These are phyloP conservation scores for Solanum appendiculatum DNA, from an alignment of 257 asterid genomes.

Conservation along the genomic window DNA sequence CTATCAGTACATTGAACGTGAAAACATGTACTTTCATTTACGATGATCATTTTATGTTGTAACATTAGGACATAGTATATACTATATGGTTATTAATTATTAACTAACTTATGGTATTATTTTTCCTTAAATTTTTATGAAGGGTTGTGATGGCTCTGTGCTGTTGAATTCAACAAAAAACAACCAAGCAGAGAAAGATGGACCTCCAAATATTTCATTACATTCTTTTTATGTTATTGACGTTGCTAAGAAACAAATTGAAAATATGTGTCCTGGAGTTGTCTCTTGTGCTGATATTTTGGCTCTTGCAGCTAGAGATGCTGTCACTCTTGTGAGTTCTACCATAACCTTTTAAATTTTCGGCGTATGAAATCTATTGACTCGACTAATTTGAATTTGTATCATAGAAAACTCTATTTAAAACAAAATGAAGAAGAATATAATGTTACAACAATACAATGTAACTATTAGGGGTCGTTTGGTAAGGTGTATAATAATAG, in stretches of 20 bases:
- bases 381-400: background rate
- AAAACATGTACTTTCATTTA: background rate
- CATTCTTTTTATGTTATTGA: constrained; percentile 85
- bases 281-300: constrained; percentile 89
- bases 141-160: constrained; percentile 94
- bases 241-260: constrained; percentile 50
- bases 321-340: constrained; percentile 53
- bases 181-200: constrained; percentile 65
- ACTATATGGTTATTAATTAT: background rate
- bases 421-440: background rate
- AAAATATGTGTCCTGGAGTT: constrained; percentile 58
- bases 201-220: constrained; percentile 69
- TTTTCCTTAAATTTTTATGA: background rate
- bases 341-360: background rate
- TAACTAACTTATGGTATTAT: background rate
- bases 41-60: background rate
- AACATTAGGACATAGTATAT: background rate
- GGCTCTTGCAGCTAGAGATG: constrained; percentile 82
- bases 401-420: background rate
- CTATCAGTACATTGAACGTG: background rate
- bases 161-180: constrained; percentile 42
- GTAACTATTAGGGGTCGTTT: background rate
- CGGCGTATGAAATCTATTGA: background rate
- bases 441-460: background rate
- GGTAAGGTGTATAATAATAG: background rate